Conservation (phyloP, 352 stramenopile genomes). For the Globisporangium sylvaticum region DNA sequence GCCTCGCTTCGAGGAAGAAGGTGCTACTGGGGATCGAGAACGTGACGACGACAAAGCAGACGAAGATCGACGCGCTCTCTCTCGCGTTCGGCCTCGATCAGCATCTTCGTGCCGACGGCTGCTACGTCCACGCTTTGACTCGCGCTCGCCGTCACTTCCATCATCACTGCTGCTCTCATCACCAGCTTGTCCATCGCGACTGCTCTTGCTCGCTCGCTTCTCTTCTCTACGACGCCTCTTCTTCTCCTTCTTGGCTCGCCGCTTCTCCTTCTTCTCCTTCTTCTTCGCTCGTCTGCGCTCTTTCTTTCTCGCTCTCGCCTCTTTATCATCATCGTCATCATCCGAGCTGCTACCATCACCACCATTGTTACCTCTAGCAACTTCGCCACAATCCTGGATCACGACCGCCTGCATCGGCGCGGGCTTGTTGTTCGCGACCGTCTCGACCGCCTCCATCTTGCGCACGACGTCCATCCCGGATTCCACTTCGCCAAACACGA, state of each 20-base stretch:
- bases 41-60: neutral
- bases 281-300: constrained; percentile 22
- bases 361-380: constrained; percentile 17
- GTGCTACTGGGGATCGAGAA: neutral
- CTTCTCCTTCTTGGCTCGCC: constrained; percentile 33
- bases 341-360: constrained; percentile 2
- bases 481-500: constrained; percentile 97
- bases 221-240: constrained; percentile 27
- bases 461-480: constrained; percentile 63
- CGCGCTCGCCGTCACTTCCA: neutral
- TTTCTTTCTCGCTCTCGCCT: constrained; percentile 16
- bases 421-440: constrained; percentile 73
- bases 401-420: constrained; percentile 83
- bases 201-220: constrained; percentile 2
- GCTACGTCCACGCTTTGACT: neutral
- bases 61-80: neutral
- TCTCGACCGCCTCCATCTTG: constrained; percentile 91
- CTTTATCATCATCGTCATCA: neutral
- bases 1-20: neutral
- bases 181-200: neutral
- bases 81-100: neutral
- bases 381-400: constrained; percentile 93
- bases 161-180: neutral
- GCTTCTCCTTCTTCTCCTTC: constrained; percentile 33
- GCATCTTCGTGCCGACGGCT: neutral